phyloP scores from a whole-genome alignment of 768 basidiomycete species.

The Hortiboletus campestris region DNA sequence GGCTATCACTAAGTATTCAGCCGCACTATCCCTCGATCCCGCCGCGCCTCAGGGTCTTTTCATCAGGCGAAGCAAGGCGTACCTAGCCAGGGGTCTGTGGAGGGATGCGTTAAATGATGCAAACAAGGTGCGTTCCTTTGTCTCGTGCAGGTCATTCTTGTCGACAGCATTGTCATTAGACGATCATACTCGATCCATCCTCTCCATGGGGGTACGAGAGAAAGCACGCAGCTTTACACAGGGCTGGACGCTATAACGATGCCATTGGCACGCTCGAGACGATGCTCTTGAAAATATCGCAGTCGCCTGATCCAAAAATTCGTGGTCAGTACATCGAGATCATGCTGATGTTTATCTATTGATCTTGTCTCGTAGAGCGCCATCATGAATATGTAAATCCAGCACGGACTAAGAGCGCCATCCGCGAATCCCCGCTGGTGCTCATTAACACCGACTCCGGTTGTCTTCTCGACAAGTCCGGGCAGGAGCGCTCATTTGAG shows the following conservation, averaged over 20 bases:
- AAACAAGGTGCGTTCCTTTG: not conserved
- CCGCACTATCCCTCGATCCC: not conserved
- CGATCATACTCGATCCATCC: not conserved
- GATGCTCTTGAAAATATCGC: slow-evolving; percentile 1
- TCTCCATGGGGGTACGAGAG: not conserved
- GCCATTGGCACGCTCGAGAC: not conserved
- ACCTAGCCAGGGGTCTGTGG: not conserved
- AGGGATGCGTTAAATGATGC: not conserved
- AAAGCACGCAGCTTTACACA: not conserved
- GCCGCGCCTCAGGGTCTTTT: not conserved
- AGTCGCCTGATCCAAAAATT: not conserved
- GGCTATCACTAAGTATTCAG: not conserved
- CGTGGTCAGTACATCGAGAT: not conserved
- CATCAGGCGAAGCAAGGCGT: not conserved
- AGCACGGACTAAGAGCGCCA: not conserved
- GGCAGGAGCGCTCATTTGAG: slow-evolving; percentile 4
- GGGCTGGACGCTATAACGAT: not conserved
- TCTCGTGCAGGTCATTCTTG: not conserved
- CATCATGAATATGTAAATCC: not conserved
- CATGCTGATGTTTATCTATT: not conserved
- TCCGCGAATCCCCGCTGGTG: not conserved
- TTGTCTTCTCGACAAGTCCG: not conserved
- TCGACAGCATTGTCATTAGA: not conserved
- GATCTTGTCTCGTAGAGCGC: not conserved
- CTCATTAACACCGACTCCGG: slow-evolving; percentile 6